phyloP scores from a whole-genome alignment of 2,329 filamentous ascomycete species.

The Pestalotiopsis sp. region DNA sequence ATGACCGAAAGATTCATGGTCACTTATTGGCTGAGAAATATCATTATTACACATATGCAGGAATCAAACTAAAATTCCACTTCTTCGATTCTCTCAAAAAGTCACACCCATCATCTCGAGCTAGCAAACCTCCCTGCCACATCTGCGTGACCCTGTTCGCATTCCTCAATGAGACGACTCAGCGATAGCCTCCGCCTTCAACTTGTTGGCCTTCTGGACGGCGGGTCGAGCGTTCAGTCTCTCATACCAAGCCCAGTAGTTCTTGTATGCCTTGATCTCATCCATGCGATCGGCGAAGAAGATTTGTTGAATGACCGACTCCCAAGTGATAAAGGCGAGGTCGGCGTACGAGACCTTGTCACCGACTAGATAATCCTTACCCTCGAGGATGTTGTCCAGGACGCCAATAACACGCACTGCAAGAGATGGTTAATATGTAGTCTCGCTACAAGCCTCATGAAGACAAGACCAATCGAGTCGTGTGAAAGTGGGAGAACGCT shows the following conservation, averaged over 20 bases:
- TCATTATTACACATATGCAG: too few relatives aligned
- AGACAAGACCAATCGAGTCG: not conserved
- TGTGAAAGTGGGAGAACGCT: not conserved
- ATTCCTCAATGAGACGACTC: not conserved
- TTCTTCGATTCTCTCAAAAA: not conserved
- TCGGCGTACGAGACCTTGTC: slow-evolving; percentile 37
- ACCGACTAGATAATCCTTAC: slow-evolving; percentile 38
- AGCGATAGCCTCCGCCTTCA: slow-evolving; percentile 7
- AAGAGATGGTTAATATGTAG: not conserved
- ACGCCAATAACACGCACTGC: slow-evolving; percentile 25
- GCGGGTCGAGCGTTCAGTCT: slow-evolving; percentile 33
- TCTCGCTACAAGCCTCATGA: not conserved
- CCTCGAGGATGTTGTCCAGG: slow-evolving; percentile 35
- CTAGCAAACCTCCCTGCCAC: not conserved
- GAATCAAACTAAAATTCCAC: not conserved
- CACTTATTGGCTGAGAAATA: too few relatives aligned
- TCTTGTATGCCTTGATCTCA: slow-evolving; percentile 31
- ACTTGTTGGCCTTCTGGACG: slow-evolving; percentile 25
- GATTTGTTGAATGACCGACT: not conserved
- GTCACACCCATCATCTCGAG: not conserved
- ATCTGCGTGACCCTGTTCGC: not conserved
- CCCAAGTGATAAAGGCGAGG: slow-evolving; percentile 35
- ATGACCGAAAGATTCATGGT: too few relatives aligned
- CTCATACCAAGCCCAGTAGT: slow-evolving; percentile 37
- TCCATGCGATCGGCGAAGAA: slow-evolving; percentile 3